A percentile compares a stretch with the other conserved stretches of the same genome.
phyloP scores from a whole-genome alignment of 331 rosid species.

The Ulmus americana region DNA sequence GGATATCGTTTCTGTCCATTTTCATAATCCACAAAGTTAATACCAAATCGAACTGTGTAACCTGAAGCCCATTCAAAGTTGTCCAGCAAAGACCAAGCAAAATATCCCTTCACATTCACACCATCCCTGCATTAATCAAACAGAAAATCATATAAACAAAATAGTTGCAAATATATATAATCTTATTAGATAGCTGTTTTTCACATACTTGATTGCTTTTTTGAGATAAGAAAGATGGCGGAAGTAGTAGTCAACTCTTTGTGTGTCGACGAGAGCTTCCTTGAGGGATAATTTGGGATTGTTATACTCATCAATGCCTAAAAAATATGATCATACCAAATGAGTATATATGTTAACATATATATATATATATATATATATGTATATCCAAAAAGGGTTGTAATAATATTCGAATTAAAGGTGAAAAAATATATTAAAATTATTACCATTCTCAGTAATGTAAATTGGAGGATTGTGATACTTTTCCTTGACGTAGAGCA shows the following conservation, averaged over 20 bases:
- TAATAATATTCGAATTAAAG: neutral
- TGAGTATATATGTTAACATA: neutral
- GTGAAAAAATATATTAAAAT: neutral
- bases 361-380: neutral
- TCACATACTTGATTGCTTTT: slow-evolving; percentile 33
- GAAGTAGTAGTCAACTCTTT: slow-evolving; percentile 26
- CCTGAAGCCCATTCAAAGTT: slow-evolving; percentile 49
- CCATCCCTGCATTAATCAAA: slow-evolving; percentile 37
- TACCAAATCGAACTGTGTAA: slow-evolving; percentile 51
- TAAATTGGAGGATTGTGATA: slow-evolving; percentile 34
- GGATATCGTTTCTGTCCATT: slow-evolving; percentile 40
- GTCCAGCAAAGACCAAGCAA: slow-evolving; percentile 48
- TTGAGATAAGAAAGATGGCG: slow-evolving; percentile 33
- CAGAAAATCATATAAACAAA: neutral
- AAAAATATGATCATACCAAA: neutral
- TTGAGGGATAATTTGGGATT: slow-evolving; percentile 18
- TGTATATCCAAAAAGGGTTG: neutral
- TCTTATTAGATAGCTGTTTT: neutral
- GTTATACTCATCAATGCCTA: slow-evolving; percentile 33
- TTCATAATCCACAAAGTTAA: slow-evolving; percentile 48
- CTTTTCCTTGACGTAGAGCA: slow-evolving; percentile 31
- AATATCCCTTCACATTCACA: slow-evolving; percentile 41
- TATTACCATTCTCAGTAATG: slow-evolving; percentile 44
- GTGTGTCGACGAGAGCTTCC: slow-evolving; percentile 18
- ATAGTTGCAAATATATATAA: neutral